Conservation (phyloP, 768 basidiomycete species). For the Leccinum sublutescens region DNA sequence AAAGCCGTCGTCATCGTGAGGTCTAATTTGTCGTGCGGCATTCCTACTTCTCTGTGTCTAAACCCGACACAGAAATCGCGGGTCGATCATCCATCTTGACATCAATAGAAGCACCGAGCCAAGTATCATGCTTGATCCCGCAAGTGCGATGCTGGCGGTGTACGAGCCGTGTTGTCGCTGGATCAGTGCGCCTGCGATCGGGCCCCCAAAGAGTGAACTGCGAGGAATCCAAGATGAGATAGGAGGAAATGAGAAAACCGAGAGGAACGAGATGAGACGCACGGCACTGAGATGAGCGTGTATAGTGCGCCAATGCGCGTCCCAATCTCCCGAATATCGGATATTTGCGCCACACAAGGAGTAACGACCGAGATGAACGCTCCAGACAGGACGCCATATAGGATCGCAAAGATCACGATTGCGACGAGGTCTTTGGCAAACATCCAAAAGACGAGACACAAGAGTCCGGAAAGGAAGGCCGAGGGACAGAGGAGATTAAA, state of each 20-base stretch:
- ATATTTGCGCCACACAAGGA: slow-evolving; percentile 67
- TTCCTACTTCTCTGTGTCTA: slow-evolving; percentile 23
- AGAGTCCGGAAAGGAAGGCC: slow-evolving; percentile 61
- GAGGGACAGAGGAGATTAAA: slow-evolving; percentile 67
- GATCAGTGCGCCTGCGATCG: slow-evolving; percentile 60
- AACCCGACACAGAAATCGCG: slow-evolving; percentile 43
- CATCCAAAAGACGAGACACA: slow-evolving; percentile 58
- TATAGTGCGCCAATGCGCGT: slow-evolving; percentile 64
- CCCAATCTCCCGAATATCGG: slow-evolving; percentile 56
- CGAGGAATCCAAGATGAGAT: not conserved
- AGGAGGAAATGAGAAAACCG: not conserved
- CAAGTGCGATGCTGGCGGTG: slow-evolving; percentile 53
- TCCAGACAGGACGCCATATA: slow-evolving; percentile 66
- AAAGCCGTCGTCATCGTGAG: not conserved
- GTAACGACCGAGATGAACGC: slow-evolving; percentile 67
- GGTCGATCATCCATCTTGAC: slow-evolving; percentile 47
- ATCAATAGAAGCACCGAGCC: slow-evolving; percentile 58
- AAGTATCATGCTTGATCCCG: slow-evolving; percentile 55
- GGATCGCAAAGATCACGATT: slow-evolving; percentile 50
- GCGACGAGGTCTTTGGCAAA: slow-evolving; percentile 39
- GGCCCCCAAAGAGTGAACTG: slow-evolving; percentile 64
- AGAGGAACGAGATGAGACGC: slow-evolving; percentile 35
- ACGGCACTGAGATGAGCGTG: slow-evolving; percentile 67
- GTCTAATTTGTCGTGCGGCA: not conserved
- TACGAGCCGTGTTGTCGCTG: slow-evolving; percentile 44